These are phyloP conservation scores for Lentinus polychrous DNA, from an alignment of 1,284 basidiomycete genomes.

Conservation along the genomic window DNA sequence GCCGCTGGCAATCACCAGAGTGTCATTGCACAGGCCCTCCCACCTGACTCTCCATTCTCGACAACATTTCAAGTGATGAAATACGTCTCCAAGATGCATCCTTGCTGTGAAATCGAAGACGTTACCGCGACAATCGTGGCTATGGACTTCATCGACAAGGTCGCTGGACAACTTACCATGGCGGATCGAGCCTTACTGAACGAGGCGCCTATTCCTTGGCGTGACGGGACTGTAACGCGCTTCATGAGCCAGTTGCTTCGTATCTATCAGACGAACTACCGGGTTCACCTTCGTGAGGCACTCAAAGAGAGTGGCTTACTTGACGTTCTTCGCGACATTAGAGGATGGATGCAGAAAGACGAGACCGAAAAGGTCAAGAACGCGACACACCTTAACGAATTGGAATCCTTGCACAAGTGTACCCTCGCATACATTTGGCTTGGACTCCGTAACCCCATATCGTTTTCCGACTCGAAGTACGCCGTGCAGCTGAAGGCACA, in stretches of 20 bases:
- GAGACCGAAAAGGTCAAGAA: neutral
- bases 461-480: slow-evolving; percentile 56
- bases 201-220: slow-evolving; percentile 20
- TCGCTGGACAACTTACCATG: slow-evolving; percentile 20
- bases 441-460: slow-evolving; percentile 67
- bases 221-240: slow-evolving; percentile 18
- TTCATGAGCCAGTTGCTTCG: slow-evolving; percentile 20
- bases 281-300: slow-evolving; percentile 22
- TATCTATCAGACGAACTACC: slow-evolving; percentile 16
- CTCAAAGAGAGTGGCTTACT: slow-evolving; percentile 9
- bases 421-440: slow-evolving; percentile 88
- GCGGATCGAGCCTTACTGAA: slow-evolving; percentile 20
- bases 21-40: slow-evolving; percentile 31
- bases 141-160: slow-evolving; percentile 20
- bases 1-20: slow-evolving; percentile 18
- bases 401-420: slow-evolving; percentile 83
- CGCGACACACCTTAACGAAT: slow-evolving; percentile 28
- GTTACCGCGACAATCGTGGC: slow-evolving; percentile 7
- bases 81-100: slow-evolving; percentile 23
- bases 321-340: slow-evolving; percentile 12
- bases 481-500: slow-evolving; percentile 55
- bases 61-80: slow-evolving; percentile 19
- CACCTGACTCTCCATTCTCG: slow-evolving; percentile 18
- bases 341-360: neutral
- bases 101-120: slow-evolving; percentile 18